Evolutionary conservation across 2,329 filamentous ascomycete species (phyloP).

Genomic region (Botrytis byssoidea): DNA sequence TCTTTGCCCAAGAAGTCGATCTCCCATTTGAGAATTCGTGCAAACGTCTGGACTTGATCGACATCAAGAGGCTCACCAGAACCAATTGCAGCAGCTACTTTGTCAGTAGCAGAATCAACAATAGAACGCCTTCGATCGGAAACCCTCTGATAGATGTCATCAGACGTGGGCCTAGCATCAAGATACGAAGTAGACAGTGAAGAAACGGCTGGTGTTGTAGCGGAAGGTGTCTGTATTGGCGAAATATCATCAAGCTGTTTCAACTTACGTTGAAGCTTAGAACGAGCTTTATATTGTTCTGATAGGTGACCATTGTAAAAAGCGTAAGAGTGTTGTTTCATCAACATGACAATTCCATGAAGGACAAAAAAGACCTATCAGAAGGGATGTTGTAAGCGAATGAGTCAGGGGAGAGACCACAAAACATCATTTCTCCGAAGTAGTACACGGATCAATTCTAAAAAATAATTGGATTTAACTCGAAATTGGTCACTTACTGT

Average conservation of each 20-base stretch:
- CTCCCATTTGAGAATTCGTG: conserved; percentile 60
- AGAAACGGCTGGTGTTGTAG: conserved; percentile 44
- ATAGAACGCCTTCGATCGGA: conserved; percentile 38
- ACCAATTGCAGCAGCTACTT: conserved; percentile 61
- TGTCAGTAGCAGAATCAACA: conserved; percentile 51
- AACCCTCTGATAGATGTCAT: conserved; percentile 45
- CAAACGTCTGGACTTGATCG: conserved; percentile 63
- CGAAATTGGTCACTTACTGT: conserved; percentile 49
- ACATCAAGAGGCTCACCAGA: conserved; percentile 57
- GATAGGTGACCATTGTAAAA: conserved; percentile 68
- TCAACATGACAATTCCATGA: conserved; percentile 72
- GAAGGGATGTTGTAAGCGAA: conserved; percentile 8
- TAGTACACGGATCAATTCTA: not conserved
- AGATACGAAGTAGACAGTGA: conserved; percentile 49
- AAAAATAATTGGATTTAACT: not conserved
- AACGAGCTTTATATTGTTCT: conserved; percentile 53
- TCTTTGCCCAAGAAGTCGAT: conserved; percentile 61
- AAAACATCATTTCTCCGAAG: not conserved
- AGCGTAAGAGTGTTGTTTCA: conserved; percentile 70
- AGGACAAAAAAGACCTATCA: conserved; percentile 60
- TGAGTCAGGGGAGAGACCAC: not conserved
- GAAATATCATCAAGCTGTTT: conserved; percentile 56
- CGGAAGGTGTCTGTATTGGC: conserved; percentile 46
- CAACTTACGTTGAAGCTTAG: conserved; percentile 48
- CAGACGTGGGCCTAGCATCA: conserved; percentile 43